Evolutionary conservation across 345 rosid species (phyloP), one percentile per base, ranked within the genome.

Genomic region (Aquilaria sinensis): DNA sequence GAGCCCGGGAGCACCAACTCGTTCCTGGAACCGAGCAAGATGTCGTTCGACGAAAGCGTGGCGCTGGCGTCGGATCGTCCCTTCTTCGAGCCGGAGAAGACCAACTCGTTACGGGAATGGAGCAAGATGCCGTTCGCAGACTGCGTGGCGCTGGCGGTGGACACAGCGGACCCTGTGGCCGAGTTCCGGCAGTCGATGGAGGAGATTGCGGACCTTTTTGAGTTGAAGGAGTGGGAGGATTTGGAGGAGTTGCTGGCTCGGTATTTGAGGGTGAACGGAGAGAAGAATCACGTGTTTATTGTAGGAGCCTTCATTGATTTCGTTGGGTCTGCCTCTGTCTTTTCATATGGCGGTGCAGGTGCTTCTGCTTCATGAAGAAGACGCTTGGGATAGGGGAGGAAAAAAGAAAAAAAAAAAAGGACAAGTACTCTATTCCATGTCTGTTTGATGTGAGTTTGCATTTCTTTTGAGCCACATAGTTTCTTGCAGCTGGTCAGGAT

Each of bases 181-280:
- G 77, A 72, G 56, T 76, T 72, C 66, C 66, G 67, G 66, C 60
- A 56, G 12, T 73, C 81, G 48, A 73, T 73, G 78, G 73, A 70
- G 61, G 81, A 77, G 53, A 77, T 73, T 73, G 71, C 67, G 33
- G 66, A 76, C 12, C 72, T 74, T 32, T 66, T 72, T 56, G 76
- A 63, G 30, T 14, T 68, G 13, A 49, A 47, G 61, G 63, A 62
- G 41, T 70, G 75, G 81, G 69, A 70, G 51, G 58, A 52, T 57
- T 68, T 77, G 15, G 78, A 77, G 65, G 73, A 71, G 56, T 67
- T 77, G 8, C n/a, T 77, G 47, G 56, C 48, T 12, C 70, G 72
- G 47, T 77, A 55, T 51, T 51, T 77, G 58, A 74, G 58, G 47
- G 57, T 70, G 30, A 77, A 74, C 47, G 67, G 63, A 31, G 62